Evolutionary conservation across 1,284 basidiomycete species (phyloP).

Genomic region (Cryptococcus sp.): DNA sequence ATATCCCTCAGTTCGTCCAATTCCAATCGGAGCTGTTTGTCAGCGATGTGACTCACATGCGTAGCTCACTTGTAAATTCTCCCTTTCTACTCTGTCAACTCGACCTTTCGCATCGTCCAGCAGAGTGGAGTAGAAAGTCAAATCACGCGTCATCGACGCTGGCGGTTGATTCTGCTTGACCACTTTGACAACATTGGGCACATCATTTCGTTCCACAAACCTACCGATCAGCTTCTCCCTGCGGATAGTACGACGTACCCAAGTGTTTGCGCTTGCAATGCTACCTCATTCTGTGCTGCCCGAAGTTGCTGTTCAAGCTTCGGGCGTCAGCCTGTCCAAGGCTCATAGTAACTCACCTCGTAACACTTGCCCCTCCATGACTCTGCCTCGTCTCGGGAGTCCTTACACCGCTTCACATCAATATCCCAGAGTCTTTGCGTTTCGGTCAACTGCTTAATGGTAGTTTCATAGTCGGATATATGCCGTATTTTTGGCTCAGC

Average conservation of each 20-base stretch:
- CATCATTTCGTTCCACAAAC: not conserved
- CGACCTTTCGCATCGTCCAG: slow-evolving; percentile 33
- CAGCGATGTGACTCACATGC: not conserved
- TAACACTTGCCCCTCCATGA: slow-evolving; percentile 19
- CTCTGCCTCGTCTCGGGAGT: slow-evolving; percentile 27
- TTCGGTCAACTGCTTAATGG: slow-evolving; percentile 46
- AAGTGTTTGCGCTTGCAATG: slow-evolving; percentile 1
- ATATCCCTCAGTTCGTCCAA: slow-evolving; percentile 4
- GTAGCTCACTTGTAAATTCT: slow-evolving; percentile 37
- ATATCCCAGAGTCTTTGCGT: slow-evolving; percentile 43
- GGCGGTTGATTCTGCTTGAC: not conserved
- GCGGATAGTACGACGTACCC: not conserved
- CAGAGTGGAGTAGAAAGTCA: slow-evolving; percentile 24
- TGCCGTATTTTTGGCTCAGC: slow-evolving; percentile 40
- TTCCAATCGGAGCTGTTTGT: slow-evolving; percentile 20
- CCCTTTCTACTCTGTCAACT: slow-evolving; percentile 31
- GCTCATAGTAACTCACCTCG: slow-evolving; percentile 24
- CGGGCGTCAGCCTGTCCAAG: not conserved
- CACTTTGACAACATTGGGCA: not conserved
- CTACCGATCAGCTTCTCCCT: no score
- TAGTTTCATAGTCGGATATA: slow-evolving; percentile 44
- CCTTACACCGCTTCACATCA: slow-evolving; percentile 29
- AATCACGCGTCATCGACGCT: slow-evolving; percentile 5
- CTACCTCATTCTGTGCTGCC: slow-evolving; percentile 10
- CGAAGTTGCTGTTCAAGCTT: slow-evolving; percentile 14